A percentile compares a stretch with the other conserved stretches of the same genome.
Evolutionary conservation across 805 yeast species (phyloP).

Genomic region (Metschnikowia shivogae): DNA sequence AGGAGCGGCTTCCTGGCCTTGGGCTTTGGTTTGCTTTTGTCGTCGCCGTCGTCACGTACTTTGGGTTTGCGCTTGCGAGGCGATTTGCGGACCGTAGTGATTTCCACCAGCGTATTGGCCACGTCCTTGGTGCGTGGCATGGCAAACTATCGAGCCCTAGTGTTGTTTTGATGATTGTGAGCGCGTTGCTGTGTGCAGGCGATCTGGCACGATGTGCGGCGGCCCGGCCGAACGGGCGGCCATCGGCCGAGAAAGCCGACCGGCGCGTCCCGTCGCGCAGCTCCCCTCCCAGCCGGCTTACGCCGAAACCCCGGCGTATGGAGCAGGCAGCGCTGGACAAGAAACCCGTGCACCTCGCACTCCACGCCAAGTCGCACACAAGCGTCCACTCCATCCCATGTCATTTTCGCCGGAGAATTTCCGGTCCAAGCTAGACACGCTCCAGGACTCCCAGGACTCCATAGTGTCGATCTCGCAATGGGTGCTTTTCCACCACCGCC

Average conservation of each 20-base stretch:
- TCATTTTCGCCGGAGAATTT: constrained; percentile 52
- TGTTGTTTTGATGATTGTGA: background rate
- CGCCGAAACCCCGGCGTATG: too few species aligned
- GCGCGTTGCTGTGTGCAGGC: background rate
- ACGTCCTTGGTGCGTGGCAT: background rate
- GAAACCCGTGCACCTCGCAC: constrained; percentile 4
- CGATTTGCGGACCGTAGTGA: background rate
- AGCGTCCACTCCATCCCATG: constrained; percentile 24
- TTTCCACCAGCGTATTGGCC: background rate
- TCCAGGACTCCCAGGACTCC: constrained; percentile 65
- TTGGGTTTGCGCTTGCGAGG: constrained; percentile 4
- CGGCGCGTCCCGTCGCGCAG: too few species aligned
- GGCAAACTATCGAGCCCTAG: too few species aligned
- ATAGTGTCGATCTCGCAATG: constrained; percentile 72
- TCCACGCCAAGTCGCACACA: background rate
- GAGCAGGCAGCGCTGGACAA: too few species aligned
- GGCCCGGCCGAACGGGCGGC: too few species aligned
- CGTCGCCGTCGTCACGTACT: background rate
- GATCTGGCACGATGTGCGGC: background rate
- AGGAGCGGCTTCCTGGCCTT: background rate
- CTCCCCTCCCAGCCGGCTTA: too few species aligned
- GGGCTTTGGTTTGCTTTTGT: background rate
- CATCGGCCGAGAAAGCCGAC: too few species aligned
- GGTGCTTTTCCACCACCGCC: constrained; percentile 64
- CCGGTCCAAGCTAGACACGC: constrained; percentile 39